Base-by-base conservation (phyloP, 108 stramenopile genomes). In the Conticribra weissflogii region DNA sequence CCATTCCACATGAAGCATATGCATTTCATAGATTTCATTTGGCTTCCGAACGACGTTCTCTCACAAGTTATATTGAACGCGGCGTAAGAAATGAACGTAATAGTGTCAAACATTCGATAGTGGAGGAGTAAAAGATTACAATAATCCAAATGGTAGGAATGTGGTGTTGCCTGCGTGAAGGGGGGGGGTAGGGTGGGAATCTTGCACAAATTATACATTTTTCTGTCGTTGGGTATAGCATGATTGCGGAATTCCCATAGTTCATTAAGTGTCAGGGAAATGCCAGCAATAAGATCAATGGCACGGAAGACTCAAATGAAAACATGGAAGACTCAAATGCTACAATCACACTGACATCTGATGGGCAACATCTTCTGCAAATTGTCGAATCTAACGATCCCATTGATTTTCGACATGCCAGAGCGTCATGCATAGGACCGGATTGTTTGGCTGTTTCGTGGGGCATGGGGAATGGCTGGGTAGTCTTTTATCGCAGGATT, bases 361-460 rank as follows among this genome's bases (percentile, higher is more conserved):
- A 78, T 65, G 33, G 59, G 48, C 34, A 32, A 3, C 53, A 53
- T 31, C 56, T 69, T 31, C 29, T 58, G 23, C 31, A 52, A 22
- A 33, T 45, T 29, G 54, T 54, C 33, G 41, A 54, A n/a, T 25
- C 48, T 34, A 45, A 47, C 17, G 52, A 49, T 0, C 59, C 57
- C 1, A 34, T 54, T 47, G 79, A 78, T 75, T 58, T 85, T 15
- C 54, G 71, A 24, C 78, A 79, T 63, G 81, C 61, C 18, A 81
- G 90, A 21, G 93, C 86, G 8, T 65, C 80, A 21, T 54, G 63
- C 15, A 54, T 94, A 22, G 83, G 88, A 19, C 71, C 67, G 9
- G 85, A 91, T 53, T 89, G 89, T 66, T 66, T 92, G 22, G 80
- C 76, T 4, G 71, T 92, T 5, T 89, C 89, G 30, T 95, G 94